Conservation (phyloP, 345 rosid genomes). For the Turnera subulata region DNA sequence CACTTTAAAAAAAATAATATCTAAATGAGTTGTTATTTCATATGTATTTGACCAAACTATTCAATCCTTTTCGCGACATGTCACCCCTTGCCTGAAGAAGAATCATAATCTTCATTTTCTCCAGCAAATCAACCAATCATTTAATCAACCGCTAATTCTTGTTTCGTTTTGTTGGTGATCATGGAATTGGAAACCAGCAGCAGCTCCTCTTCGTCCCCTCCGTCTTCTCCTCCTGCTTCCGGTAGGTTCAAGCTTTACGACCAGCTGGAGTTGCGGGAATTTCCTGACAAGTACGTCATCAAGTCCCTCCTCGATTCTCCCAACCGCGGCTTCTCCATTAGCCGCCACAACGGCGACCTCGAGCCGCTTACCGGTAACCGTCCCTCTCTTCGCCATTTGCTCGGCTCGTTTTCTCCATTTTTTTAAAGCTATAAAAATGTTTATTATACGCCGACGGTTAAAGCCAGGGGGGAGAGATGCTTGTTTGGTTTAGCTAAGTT, state of each 20-base stretch:
- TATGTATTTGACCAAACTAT: too few species aligned
- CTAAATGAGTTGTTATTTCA: too few species aligned
- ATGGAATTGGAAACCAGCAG: too few species aligned
- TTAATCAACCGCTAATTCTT: background rate
- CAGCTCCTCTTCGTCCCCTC: constrained; percentile 7
- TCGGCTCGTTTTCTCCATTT: background rate
- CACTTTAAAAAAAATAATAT: too few species aligned
- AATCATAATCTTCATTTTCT: too few species aligned
- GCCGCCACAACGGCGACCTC: constrained; percentile 65
- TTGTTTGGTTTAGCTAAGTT: background rate
- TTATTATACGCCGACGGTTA: too few species aligned
- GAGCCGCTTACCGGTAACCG: constrained; percentile 45
- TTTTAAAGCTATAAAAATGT: background rate
- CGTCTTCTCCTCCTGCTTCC: background rate
- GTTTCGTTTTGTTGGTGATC: background rate
- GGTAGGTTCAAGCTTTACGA: constrained; percentile 67
- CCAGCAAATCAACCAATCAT: background rate
- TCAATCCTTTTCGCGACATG: too few species aligned
- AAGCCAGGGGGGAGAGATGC: background rate
- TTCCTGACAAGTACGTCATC: constrained; percentile 67
- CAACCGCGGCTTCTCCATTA: constrained; percentile 61
- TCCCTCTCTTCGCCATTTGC: background rate
- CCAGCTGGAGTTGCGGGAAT: constrained; percentile 66
- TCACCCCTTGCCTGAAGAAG: too few species aligned
- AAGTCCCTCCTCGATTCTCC: constrained; percentile 50